Evolutionary conservation across 2,329 filamentous ascomycete species (phyloP).

Genomic region (Colletotrichum abscissum): DNA sequence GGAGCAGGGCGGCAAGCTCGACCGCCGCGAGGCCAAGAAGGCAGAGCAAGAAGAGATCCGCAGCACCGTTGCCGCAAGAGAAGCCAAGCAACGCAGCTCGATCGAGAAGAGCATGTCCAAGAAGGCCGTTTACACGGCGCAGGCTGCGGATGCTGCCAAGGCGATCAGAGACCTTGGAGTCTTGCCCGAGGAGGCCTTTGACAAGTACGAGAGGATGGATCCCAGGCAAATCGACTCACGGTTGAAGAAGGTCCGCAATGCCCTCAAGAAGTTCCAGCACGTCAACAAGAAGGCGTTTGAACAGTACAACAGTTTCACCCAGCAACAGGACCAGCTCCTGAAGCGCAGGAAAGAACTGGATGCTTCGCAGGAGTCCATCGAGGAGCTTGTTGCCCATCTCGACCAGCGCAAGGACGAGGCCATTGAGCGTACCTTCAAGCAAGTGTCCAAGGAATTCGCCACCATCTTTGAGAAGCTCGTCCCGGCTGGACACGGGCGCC

Average conservation of each 20-base stretch:
- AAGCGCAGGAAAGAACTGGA: conserved; percentile 89
- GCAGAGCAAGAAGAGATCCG: conserved; percentile 76
- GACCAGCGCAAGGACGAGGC: conserved; percentile 98
- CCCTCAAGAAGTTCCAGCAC: conserved; percentile 94
- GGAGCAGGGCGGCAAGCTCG: conserved; percentile 59
- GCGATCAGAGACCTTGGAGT: conserved; percentile 95
- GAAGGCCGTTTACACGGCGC: conserved; percentile 81
- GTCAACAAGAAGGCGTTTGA: conserved; percentile 99
- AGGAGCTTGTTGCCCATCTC: conserved; percentile 90
- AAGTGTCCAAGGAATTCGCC: conserved; percentile 93
- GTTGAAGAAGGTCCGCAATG: conserved; percentile 91
- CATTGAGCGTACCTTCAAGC: conserved; percentile 98
- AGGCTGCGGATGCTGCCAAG: conserved; percentile 83
- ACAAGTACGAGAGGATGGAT: conserved; percentile 87
- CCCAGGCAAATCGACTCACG: conserved; percentile 75
- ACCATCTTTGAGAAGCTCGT: conserved; percentile 95
- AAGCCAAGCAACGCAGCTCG: conserved; percentile 87
- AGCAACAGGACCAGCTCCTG: conserved; percentile 87
- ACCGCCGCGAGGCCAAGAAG: conserved; percentile 65
- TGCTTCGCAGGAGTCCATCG: conserved; percentile 85
- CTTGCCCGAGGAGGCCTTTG: conserved; percentile 92
- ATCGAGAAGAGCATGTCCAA: conserved; percentile 94
- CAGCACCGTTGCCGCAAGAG: conserved; percentile 79
- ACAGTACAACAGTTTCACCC: conserved; percentile 97
- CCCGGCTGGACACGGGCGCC: conserved; percentile 88